Base-by-base conservation (phyloP, 2,329 filamentous ascomycete species). In the Clonostachys rhizophaga region DNA sequence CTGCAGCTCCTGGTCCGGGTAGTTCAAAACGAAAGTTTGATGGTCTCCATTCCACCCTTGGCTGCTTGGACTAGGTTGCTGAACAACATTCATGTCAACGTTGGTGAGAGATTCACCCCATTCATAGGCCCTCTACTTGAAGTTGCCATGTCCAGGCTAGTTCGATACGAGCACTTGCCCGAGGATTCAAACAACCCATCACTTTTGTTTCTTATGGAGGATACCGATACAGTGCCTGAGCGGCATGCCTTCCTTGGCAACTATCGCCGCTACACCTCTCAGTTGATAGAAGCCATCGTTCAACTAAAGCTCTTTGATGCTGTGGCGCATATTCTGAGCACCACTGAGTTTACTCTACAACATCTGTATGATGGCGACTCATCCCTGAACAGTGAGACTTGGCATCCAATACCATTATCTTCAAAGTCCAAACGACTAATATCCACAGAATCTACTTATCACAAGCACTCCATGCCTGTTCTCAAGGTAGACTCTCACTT, bases 221-320 rank as follows among this genome's bases (percentile, higher is more conserved):
- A 99, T 61, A 95, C 96, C 47, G 94, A 99, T 59, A 97, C 92
- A 0, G 75, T 92, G 17, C 94, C 94, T 0, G 94, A 99, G 63
- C 81, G 91, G 20, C 94, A 99, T 67, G 90, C 91, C 1, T 99
- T 99, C 63, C 77, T 97, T 11, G 91, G 92, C 5, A 97, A 99
- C 60, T 99, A 99, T 64, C 80, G 94, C 37, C 81, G 94, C 49
- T 97, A 96, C 59, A 94, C 91, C 63, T 84, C 85, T 4, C 86
- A 89, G 50, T 81, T 96, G 24, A 90, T 99, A 47, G 92, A 97
- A 66, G 79, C 79, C 14, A 89, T 97, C 52, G 90, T 95, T 18
- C 80, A 88, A 54, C 79, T 88, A 55, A 87, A 89, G 55, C 83
- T 91, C 4, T 81, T 87, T 44, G 91, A 96, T 51, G 92, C 92